phyloP scores from a whole-genome alignment of 148 eudicot species.

The Dysphania ambrosioides region DNA sequence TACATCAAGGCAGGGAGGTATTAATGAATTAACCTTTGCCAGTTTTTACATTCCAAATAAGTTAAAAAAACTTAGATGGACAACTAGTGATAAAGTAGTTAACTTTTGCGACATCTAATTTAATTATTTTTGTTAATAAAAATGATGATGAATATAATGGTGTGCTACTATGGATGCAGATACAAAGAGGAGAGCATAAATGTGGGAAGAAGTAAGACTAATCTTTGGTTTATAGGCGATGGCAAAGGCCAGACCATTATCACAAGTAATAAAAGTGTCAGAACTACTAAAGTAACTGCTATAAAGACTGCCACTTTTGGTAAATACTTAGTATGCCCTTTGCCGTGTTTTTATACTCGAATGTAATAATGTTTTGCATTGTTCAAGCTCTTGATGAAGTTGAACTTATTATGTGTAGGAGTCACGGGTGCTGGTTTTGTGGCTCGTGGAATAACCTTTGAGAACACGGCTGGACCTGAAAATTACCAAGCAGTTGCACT shows the following conservation, averaged over 20 bases:
- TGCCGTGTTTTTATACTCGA: too few relatives aligned
- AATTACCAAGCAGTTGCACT: slow-evolving; percentile 52
- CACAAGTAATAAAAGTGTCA: slow-evolving; percentile 17
- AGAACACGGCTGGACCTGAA: slow-evolving; percentile 40
- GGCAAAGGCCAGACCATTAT: slow-evolving; percentile 28
- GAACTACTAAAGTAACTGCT: slow-evolving; percentile 3
- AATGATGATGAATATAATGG: too few relatives aligned
- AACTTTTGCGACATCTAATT: too few relatives aligned
- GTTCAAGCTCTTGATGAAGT: background rate
- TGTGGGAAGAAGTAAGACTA: slow-evolving; percentile 5
- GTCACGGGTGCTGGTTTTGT: slow-evolving; percentile 36
- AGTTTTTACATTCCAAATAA: too few relatives aligned
- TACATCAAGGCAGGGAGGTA: slow-evolving; percentile 14
- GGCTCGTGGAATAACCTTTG: slow-evolving; percentile 45
- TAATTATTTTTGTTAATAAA: too few relatives aligned
- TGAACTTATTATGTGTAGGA: slow-evolving; percentile 17
- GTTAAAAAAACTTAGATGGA: too few relatives aligned
- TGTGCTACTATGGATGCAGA: slow-evolving; percentile 4
- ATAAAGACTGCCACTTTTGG: slow-evolving; percentile 28
- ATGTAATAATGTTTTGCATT: too few relatives aligned
- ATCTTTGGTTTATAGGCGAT: slow-evolving; percentile 32
- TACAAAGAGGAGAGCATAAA: slow-evolving; percentile 20
- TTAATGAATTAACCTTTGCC: too few relatives aligned
- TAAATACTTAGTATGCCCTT: slow-evolving; percentile 1
- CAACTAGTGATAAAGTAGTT: too few relatives aligned